Base-by-base conservation (phyloP, 2,329 filamentous ascomycete genomes). In the Beauveria australis region DNA sequence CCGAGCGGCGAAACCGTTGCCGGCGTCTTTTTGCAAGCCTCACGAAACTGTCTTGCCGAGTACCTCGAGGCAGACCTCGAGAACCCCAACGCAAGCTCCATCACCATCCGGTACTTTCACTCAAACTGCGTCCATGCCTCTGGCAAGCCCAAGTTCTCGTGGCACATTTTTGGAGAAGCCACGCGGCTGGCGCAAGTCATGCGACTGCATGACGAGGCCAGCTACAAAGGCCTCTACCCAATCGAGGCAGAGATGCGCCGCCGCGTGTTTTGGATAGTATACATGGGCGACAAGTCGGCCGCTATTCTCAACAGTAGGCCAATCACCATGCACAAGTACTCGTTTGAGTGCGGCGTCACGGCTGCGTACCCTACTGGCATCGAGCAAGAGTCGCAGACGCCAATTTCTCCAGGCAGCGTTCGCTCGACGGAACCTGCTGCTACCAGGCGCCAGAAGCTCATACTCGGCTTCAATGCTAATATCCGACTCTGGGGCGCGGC, bases 101-200 rank as follows among this genome's bases (percentile, higher is more conserved):
- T 78, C 28, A 70, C 72, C 2, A 76, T 78, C 19, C 72, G 76
- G 4, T 77, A 78, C 56, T 76, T 78, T 26, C 76, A 79, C 55
- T 78, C 76, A 16, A 78, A 77, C 59, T 77, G 75, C 47, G 64
- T 78, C 2, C 76, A 78, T 52, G 75, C 75, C 1, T 68, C 73
- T 0, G 76, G 76, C 0, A 76, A 75, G 46, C 74, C 75, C 4
- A 71, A 74, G 28, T 71, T 75, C 22, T 78, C 76, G 5, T 78
- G 76, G 75, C 74, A 77, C 53, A 75, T 78, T 1, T 76, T 78
- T 63, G 76, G 76, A 1, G 75, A 78, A 61, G 76, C 76, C 1
- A 73, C 72, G 3, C 68, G 75, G 1, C 70, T 79, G 5, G 73
- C 72, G 0, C 75, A 78, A 62, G 72, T 73, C 1, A 78, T 78